Conservation (phyloP, 805 yeast species). For the Vanderwaltozyma yarrowii region DNA sequence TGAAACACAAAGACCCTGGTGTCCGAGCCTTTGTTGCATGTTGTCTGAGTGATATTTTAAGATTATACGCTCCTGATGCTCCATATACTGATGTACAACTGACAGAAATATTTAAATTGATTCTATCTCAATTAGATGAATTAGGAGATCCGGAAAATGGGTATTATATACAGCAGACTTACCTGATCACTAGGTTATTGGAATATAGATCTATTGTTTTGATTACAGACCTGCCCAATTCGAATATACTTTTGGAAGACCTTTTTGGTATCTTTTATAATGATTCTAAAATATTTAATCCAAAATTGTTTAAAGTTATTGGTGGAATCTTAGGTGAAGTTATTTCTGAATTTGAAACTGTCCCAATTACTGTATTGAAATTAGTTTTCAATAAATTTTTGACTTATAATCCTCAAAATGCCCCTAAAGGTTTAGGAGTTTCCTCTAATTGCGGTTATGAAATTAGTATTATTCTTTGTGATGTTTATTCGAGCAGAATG, state of each 20-base stretch:
- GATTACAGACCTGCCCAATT: constrained; percentile 61
- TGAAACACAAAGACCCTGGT: constrained; percentile 53
- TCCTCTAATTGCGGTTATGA: constrained; percentile 47
- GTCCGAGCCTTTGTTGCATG: constrained; percentile 64
- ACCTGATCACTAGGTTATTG: constrained; percentile 56
- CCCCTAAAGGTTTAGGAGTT: constrained; percentile 24
- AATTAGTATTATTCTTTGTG: constrained; percentile 58
- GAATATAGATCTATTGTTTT: constrained; percentile 68
- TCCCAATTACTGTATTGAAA: constrained; percentile 52
- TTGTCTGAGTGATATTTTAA: constrained; percentile 62
- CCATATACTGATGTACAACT: constrained; percentile 64
- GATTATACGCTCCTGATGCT: constrained; percentile 83
- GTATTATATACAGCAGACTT: constrained; percentile 54
- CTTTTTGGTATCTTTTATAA: constrained; percentile 57
- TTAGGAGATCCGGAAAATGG: constrained; percentile 48
- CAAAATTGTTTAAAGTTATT: constrained; percentile 48
- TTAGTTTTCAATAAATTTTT: constrained; percentile 57
- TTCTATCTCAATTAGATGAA: constrained; percentile 51
- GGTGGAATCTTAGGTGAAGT: constrained; percentile 68
- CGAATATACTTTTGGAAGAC: constrained; percentile 41
- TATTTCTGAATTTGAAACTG: constrained; percentile 55
- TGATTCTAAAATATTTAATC: constrained; percentile 35
- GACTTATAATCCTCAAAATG: constrained; percentile 20
- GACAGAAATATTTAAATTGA: constrained; percentile 53
- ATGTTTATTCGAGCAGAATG: constrained; percentile 59